Evolutionary conservation across 805 yeast genomes (phyloP).

Genomic region (Cyberlindnera mississippiensis): DNA sequence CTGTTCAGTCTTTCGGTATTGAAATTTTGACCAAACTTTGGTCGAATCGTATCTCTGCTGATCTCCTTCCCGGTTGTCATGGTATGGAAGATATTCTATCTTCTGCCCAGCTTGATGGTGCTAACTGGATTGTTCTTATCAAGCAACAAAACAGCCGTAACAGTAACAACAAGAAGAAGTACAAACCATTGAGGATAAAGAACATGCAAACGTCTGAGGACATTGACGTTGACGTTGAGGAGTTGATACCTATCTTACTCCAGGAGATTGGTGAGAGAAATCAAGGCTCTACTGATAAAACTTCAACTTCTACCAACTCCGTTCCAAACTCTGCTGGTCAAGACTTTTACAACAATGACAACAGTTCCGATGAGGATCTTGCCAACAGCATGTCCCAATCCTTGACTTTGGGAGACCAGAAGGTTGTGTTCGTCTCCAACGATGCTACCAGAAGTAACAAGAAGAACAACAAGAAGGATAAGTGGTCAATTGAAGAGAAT

Average conservation of each 20-base stretch:
- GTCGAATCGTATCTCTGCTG: constrained; percentile 78
- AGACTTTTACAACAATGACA: constrained; percentile 21
- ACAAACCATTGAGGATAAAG: constrained; percentile 73
- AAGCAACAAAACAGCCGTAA: constrained; percentile 53
- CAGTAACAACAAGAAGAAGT: constrained; percentile 40
- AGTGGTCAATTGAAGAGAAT: constrained; percentile 71
- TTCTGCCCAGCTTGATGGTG: constrained; percentile 64
- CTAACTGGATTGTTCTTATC: constrained; percentile 71
- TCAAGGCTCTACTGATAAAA: background rate
- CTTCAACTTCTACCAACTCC: background rate
- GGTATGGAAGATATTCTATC: constrained; percentile 61
- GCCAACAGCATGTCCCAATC: constrained; percentile 24
- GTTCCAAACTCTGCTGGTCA: constrained; percentile 15
- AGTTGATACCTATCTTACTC: constrained; percentile 46
- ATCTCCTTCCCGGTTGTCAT: constrained; percentile 45
- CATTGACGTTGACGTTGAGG: constrained; percentile 68
- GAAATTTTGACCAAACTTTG: constrained; percentile 64
- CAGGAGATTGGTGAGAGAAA: constrained; percentile 22
- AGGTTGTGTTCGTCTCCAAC: constrained; percentile 65
- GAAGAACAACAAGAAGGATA: constrained; percentile 70
- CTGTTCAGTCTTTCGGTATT: constrained; percentile 57
- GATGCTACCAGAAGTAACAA: constrained; percentile 78
- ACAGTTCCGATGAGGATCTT: constrained; percentile 25
- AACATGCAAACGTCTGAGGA: constrained; percentile 60
- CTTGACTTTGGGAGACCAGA: constrained; percentile 41